Conservation (phyloP, 345 rosid species). For the Euphorbia pulcherrima region DNA sequence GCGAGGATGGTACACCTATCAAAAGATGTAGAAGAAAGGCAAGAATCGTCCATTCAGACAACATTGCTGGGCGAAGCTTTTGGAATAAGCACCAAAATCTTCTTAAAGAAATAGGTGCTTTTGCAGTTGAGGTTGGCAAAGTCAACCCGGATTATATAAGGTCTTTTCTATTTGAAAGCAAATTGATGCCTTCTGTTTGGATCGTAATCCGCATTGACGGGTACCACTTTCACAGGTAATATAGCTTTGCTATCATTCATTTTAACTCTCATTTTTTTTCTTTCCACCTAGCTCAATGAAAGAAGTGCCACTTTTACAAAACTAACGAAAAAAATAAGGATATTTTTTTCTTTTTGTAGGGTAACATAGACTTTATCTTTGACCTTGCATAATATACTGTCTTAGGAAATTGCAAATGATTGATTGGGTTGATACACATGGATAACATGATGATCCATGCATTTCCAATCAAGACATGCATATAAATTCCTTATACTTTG, state of each 20-base stretch:
- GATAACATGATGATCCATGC: background rate
- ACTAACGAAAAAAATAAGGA: background rate
- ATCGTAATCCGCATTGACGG: slow-evolving; percentile 86
- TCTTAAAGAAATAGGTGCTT: slow-evolving; percentile 51
- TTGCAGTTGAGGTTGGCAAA: slow-evolving; percentile 51
- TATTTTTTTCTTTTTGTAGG: background rate
- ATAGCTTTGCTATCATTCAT: background rate
- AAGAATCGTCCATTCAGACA: slow-evolving; percentile 46
- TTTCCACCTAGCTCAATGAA: background rate
- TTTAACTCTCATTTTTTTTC: background rate
- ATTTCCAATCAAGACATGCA: background rate
- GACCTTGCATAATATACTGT: background rate
- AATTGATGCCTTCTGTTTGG: slow-evolving; percentile 76
- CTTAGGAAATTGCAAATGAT: background rate
- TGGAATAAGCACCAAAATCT: slow-evolving; percentile 67
- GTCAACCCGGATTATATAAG: slow-evolving; percentile 55
- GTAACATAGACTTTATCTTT: background rate
- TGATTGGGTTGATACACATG: background rate
- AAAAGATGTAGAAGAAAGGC: slow-evolving; percentile 69
- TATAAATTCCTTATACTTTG: background rate
- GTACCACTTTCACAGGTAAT: slow-evolving; percentile 91
- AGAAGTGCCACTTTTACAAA: background rate
- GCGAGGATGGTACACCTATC: slow-evolving; percentile 61
- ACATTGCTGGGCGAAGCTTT: slow-evolving; percentile 56
- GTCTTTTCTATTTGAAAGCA: slow-evolving; percentile 67